Evolutionary conservation across 306 rosid species (phyloP).

Genomic region (Glycine latifolia): DNA sequence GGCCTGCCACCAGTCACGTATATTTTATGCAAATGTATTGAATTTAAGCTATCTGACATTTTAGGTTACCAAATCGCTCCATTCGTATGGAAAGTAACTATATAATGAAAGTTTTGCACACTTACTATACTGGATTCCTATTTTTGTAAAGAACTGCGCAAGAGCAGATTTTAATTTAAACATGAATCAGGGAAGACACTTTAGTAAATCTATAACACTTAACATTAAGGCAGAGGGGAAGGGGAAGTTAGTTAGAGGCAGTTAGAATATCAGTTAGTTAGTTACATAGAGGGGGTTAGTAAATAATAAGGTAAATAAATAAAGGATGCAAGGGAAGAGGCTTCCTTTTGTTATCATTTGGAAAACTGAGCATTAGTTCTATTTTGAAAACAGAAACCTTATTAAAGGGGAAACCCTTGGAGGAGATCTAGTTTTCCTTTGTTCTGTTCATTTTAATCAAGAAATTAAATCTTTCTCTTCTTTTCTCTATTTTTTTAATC

Average conservation of each 20-base stretch:
- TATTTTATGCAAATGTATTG: neutral
- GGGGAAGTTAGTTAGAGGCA: neutral
- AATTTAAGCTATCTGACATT: neutral
- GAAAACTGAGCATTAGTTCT: neutral
- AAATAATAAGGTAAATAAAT: neutral
- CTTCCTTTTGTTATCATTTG: neutral
- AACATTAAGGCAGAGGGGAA: neutral
- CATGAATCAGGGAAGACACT: neutral
- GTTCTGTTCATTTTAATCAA: neutral
- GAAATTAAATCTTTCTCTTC: neutral
- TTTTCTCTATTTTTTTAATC: neutral
- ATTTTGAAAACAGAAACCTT: neutral
- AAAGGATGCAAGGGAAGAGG: slow-evolving; percentile 1
- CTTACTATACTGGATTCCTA: slow-evolving; percentile 2
- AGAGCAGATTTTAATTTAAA: neutral
- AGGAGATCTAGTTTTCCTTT: neutral
- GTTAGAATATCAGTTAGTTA: neutral
- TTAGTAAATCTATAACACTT: slow-evolving; percentile 7
- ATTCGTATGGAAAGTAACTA: slow-evolving; percentile 19
- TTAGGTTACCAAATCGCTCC: slow-evolving; percentile 27
- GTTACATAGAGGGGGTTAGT: neutral
- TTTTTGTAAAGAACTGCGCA: neutral
- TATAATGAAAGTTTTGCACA: slow-evolving; percentile 3
- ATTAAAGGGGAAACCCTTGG: neutral
- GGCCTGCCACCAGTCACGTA: slow-evolving; percentile 7